These are phyloP conservation scores for Pythium utonaiense DNA, from an alignment of 352 stramenopile species.

Conservation along the genomic window DNA sequence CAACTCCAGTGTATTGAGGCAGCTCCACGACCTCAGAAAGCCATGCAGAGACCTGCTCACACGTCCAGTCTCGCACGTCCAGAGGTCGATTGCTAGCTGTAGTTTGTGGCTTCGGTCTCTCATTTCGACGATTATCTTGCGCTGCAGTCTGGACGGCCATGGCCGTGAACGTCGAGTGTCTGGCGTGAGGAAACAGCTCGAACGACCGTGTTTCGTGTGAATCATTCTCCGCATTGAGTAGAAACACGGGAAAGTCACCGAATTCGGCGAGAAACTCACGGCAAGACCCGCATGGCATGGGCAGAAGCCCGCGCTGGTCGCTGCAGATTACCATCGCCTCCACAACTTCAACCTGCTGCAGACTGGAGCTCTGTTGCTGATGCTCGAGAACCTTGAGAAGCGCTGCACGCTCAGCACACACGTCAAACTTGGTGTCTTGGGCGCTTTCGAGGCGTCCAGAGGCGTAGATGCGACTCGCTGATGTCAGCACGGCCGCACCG, in stretches of 20 bases:
- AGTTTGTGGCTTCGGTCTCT: background rate
- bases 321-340: conserved; percentile 57
- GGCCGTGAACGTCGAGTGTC: conserved; percentile 25
- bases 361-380: background rate
- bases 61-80: conserved; percentile 52
- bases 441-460: conserved; percentile 38
- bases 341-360: conserved; percentile 19
- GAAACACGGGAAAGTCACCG: conserved; percentile 72
- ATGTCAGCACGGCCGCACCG: conserved; percentile 54
- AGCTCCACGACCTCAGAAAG: conserved; percentile 45
- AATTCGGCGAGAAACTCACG: conserved; percentile 64
- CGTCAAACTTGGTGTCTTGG: conserved; percentile 28
- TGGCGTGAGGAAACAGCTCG: conserved; percentile 49
- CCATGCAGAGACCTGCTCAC: conserved; percentile 49
- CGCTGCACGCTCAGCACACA: conserved; percentile 57
- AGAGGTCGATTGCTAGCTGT: background rate
- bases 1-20: conserved; percentile 43
- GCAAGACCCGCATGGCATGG: conserved; percentile 60
- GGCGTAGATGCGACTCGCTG: conserved; percentile 35
- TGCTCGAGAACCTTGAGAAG: conserved; percentile 45
- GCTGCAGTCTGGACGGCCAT: conserved; percentile 2
- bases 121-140: background rate
- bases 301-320: conserved; percentile 42
- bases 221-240: conserved; percentile 48
- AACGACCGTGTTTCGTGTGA: conserved; percentile 56